Evolutionary conservation across 768 basidiomycete genomes (phyloP).

Genomic region (Hebeloma cylindrosporum): DNA sequence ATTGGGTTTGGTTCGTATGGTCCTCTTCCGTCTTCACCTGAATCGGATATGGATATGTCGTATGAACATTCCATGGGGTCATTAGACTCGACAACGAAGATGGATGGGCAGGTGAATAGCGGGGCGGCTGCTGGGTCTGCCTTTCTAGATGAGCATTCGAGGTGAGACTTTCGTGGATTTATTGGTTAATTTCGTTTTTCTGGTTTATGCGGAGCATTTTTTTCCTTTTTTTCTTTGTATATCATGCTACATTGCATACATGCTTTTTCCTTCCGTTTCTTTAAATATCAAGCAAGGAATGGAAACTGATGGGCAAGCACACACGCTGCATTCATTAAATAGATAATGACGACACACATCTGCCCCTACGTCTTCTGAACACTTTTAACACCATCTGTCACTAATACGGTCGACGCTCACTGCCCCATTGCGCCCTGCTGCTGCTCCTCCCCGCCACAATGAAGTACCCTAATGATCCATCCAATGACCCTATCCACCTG

Average conservation of each 20-base stretch:
- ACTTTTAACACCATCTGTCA: background rate
- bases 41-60: slow-evolving; percentile 31
- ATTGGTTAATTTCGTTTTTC: slow-evolving; percentile 7
- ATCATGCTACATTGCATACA: background rate
- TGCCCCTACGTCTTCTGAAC: background rate
- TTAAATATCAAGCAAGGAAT: background rate
- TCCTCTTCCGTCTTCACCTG: slow-evolving; percentile 45
- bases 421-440: background rate
- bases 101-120: slow-evolving; percentile 9
- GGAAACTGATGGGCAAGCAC: slow-evolving; percentile 5
- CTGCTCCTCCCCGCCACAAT: too few relatives aligned
- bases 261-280: background rate
- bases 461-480: too few relatives aligned
- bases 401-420: background rate
- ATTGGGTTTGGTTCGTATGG: slow-evolving; percentile 34
- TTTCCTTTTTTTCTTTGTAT: background rate
- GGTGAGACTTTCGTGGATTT: slow-evolving; percentile 15
- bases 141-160: slow-evolving; percentile 20
- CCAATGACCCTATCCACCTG: slow-evolving; percentile 2
- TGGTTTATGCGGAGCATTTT: slow-evolving; percentile 9
- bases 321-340: background rate
- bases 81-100: slow-evolving; percentile 21
- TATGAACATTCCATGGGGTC: slow-evolving; percentile 39
- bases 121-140: slow-evolving; percentile 15
- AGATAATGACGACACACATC: background rate